Base-by-base conservation (phyloP, 2,329 filamentous ascomycete genomes). In the Penicillium rolfsii region DNA sequence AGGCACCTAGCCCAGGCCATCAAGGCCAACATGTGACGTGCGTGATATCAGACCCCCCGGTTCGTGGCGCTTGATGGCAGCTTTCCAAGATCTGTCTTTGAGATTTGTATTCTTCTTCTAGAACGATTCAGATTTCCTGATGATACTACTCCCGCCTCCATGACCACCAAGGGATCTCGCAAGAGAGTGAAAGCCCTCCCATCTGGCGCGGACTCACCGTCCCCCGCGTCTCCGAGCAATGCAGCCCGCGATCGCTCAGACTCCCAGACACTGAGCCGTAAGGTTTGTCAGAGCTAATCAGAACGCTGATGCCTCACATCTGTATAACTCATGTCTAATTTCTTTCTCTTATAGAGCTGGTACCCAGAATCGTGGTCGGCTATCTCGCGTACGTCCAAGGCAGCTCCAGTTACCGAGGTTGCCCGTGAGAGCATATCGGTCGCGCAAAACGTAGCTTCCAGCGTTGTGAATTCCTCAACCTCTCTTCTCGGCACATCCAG, bases 341-440 rank as follows among this genome's bases (percentile, higher is more conserved):
- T 22, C 26, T 43, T 38, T 38, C 41, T 55, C 3, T 33, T 46
- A 38, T 36, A 78, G 74, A 76, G 71, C 55, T 81, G 80, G 80
- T 80, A 81, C 65, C 77, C 74, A 30, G 77, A 74, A 56, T 77
- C 77, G 28, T 83, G 81, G 81, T 79, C 79, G 41, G 64, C 68
- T 26, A 60, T 64, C 55, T 71, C 71, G 40, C 74, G 75, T 67
- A 71, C 71, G 49, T 73, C 74, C 38, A 83, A 83, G 69, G 79
- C 81, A 52, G 74, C 77, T 40, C 77, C 81, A 53, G 73, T 82
- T 67, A 81, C 80, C 60, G 78, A 83, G 73, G 76, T 82, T 71
- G 80, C 79, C 63, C 76, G 77, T 68, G 81, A 82, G 71, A 82
- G 79, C 68, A 81, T 81, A 53, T 79, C 78, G 41, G 79, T 77